Conservation (phyloP, 768 basidiomycete species). For the Krasilnikovozyma curviuscula region DNA sequence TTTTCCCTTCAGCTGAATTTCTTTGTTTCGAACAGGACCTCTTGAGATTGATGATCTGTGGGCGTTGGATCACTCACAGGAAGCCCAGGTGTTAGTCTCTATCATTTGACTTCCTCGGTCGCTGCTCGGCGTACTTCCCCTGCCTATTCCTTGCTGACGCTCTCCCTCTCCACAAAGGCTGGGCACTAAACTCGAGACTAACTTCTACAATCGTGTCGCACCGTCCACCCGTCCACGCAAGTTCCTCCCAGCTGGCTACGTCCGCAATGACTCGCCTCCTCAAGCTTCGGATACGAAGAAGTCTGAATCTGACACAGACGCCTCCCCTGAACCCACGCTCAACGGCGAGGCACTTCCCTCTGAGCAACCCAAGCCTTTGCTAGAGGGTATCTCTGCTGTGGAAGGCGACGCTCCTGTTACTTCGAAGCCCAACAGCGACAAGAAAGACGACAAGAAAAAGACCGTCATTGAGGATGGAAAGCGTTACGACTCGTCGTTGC, state of each 20-base stretch:
- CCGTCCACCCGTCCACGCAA: conserved; percentile 31
- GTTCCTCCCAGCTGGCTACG: neutral
- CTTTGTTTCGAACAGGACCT: conserved; percentile 17
- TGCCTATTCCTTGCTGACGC: neutral
- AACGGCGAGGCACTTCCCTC: neutral
- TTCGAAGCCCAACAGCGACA: neutral
- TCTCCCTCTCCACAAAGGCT: conserved; percentile 15
- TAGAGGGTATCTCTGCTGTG: neutral
- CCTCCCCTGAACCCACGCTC: conserved; percentile 11
- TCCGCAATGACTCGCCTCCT: neutral
- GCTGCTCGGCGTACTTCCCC: too few species aligned
- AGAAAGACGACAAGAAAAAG: neutral
- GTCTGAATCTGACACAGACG: neutral
- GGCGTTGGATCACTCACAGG: neutral
- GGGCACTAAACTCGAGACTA: conserved; percentile 31
- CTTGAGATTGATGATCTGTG: conserved; percentile 33
- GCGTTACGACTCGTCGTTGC: conserved; percentile 34
- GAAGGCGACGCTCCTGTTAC: neutral
- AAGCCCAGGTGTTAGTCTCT: too few species aligned
- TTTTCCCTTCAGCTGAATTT: neutral
- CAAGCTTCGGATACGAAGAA: neutral
- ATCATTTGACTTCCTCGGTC: too few species aligned
- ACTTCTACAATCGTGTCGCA: conserved; percentile 37
- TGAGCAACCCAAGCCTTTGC: neutral
- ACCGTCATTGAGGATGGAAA: conserved; percentile 1